Evolutionary conservation across 148 eudicot species (phyloP), one percentile per base, ranked within the genome.

Genomic region (Cornus kousa): DNA sequence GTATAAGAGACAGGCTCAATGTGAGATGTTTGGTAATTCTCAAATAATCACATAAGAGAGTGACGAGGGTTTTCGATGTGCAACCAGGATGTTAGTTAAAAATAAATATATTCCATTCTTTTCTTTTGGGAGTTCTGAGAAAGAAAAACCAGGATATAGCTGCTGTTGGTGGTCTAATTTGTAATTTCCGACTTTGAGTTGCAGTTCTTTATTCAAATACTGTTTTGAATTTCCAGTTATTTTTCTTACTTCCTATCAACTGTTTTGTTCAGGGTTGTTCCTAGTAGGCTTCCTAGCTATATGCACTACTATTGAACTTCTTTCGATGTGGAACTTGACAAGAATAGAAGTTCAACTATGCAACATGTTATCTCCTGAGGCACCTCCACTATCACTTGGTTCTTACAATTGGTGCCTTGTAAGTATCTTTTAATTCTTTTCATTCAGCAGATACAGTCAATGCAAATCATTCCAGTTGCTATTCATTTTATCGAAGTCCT

Each of bases 281-380:
- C 83, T 89, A 80, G 92, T 78, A 32, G 87, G 90, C 28, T 74
- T 88, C 78, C 87, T 90, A 71, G 91, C 89, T 28, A 71, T 83
- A 48, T 95, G 95, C 87, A 93, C 97, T 23, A 66, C 84, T 67
- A 64, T 90, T 72, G 99, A 95, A 86, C 89, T 95, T 67, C 94
- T 95, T 72, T 95, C 99, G 75, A 93, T 95, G 99, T 91, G 99
- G 97, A 95, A 91, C 82, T 83, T 95, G 89, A 95, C 97, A 55
- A 89, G 94, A 87, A 83, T 95, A 75, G 99, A 95, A 88, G 99
- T 95, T 78, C 88, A 86, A 60, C 76, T 95, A 65, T 95, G 99
- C 92, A 93, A 95, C 80, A 78, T 93, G 88, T 85, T 95, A 80
- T 95, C 99, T 65, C 99, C 97, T 11, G 99, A 95, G 86, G 93